Percentiles rank a stretch among this genome's conserved stretches.
These are phyloP conservation scores for Clonostachys byssicola DNA, from an alignment of 2,329 filamentous ascomycete genomes.

Conservation along the genomic window DNA sequence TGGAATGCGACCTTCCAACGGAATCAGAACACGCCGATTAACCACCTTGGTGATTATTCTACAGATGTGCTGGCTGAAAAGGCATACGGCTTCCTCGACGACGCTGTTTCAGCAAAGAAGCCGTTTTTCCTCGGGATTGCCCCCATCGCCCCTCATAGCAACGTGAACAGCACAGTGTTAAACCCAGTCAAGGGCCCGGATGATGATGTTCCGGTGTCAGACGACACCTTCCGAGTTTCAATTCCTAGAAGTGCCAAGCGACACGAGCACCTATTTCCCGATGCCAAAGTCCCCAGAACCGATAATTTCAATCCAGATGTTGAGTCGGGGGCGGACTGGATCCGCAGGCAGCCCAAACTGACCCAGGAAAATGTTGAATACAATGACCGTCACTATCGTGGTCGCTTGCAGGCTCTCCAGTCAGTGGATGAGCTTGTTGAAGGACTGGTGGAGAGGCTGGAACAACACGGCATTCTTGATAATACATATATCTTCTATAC, in stretches of 20 bases:
- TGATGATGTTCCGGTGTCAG: conserved; percentile 43
- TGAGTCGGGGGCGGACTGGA: conserved; percentile 36
- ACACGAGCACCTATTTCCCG: conserved; percentile 56
- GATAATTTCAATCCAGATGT: conserved; percentile 58
- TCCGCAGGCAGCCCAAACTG: conserved; percentile 26
- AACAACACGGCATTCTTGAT: conserved; percentile 20
- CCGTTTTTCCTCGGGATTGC: conserved; percentile 55
- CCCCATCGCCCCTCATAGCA: conserved; percentile 30
- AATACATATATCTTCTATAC: conserved; percentile 48
- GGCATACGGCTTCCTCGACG: conserved; percentile 45
- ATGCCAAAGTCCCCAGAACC: conserved; percentile 55
- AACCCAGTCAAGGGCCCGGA: conserved; percentile 34
- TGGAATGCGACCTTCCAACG: conserved; percentile 60
- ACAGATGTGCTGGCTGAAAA: conserved; percentile 47
- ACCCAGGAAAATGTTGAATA: conserved; percentile 21
- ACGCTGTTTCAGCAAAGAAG: conserved; percentile 42
- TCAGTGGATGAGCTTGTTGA: conserved; percentile 39
- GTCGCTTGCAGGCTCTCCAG: conserved; percentile 33
- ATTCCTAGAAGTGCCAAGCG: conserved; percentile 36
- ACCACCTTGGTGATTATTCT: conserved; percentile 46
- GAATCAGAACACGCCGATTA: conserved; percentile 49
- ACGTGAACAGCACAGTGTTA: conserved; percentile 38
- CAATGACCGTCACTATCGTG: conserved; percentile 31
- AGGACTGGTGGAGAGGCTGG: conserved; percentile 22
- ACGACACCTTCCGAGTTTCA: conserved; percentile 43